Base-by-base conservation (phyloP, 1,284 basidiomycete species). In the Leccinum pallidistipes region DNA sequence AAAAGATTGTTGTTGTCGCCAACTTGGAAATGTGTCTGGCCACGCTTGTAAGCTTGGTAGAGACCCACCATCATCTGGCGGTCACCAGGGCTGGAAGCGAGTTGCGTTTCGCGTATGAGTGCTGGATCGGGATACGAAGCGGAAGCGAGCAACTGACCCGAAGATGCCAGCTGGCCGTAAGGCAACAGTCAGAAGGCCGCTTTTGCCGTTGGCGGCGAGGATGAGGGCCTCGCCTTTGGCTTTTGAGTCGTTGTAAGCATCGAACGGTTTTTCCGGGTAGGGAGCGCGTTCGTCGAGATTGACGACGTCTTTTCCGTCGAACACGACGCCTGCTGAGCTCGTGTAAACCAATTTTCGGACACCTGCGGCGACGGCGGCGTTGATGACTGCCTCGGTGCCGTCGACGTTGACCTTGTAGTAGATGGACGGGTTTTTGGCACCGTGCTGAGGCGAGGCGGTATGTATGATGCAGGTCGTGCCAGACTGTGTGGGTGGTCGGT, bases 181-280 rank as follows among this genome's bases (percentile, higher is more conserved):
- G 14, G 96, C 93, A 52, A 96, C 93, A 0, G 97, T 99, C 64
- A 92, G 78, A 8, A 98, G 81, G 3, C 91, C 92, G 27, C 86
- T 84, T 66, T 88, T 84, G 4, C 88, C 91, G 71, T 98, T 99
- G 10, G 97, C 94, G 40, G 83, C 85, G 3, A 99, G 80, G 2
- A 98, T 89, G 51, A 92, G 81, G 52, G 83, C 82, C 77, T 99
- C 97, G 0, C 93, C 97, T 69, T 90, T 86, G 18, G 92, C 92
- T 78, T 99, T 99, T n/a, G 95, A 96, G 67, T 94, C 91, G 74
- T 96, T 98, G 78, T 99, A 99, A 0, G 92, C 89, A 75, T 98
- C 96, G 74, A 97, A 82, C 1, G 90, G 85, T 53, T 84, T 84
- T 47, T 84, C 83, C 0, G 95, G 95, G 68, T 86, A 86, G 0